Conservation (phyloP, 257 asterid species). For the Solanum paucissectum region DNA sequence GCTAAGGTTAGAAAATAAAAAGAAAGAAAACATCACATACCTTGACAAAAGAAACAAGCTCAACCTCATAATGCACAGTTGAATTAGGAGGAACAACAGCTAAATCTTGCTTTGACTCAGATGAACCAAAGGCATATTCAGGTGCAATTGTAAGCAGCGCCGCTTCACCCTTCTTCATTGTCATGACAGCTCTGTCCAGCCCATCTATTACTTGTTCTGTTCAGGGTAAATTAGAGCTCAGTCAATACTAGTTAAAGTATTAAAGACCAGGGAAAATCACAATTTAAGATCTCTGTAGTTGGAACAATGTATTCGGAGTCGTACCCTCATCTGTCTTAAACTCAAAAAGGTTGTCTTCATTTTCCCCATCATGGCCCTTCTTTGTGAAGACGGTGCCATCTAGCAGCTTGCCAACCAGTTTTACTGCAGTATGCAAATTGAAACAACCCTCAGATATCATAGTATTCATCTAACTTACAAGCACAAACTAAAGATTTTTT, state of each 20-base stretch:
- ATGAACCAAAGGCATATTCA: conserved; percentile 57
- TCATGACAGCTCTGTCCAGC: conserved; percentile 42
- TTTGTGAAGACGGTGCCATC: conserved; percentile 51
- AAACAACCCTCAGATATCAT: background rate
- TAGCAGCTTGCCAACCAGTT: conserved; percentile 48
- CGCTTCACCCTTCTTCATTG: conserved; percentile 62
- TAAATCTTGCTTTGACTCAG: conserved; percentile 39
- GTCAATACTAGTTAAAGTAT: background rate
- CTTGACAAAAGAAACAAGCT: conserved; percentile 59
- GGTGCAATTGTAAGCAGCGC: conserved; percentile 44
- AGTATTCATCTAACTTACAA: background rate
- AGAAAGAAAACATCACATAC: conserved; percentile 7
- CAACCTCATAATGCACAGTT: conserved; percentile 44
- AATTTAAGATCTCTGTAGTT: background rate
- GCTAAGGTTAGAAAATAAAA: background rate
- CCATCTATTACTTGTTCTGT: conserved; percentile 69
- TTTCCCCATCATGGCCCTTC: conserved; percentile 34
- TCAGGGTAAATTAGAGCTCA: background rate
- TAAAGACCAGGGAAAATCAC: background rate
- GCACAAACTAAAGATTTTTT: background rate
- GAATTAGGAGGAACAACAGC: conserved; percentile 60
- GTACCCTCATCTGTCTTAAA: conserved; percentile 69
- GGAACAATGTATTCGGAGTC: background rate
- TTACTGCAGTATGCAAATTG: conserved; percentile 25
- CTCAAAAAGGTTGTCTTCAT: conserved; percentile 48